Percentiles rank a stretch among this genome's conserved stretches.
Conservation (phyloP, 441 rosid genomes). For the Pelargonium cotyledonis region DNA sequence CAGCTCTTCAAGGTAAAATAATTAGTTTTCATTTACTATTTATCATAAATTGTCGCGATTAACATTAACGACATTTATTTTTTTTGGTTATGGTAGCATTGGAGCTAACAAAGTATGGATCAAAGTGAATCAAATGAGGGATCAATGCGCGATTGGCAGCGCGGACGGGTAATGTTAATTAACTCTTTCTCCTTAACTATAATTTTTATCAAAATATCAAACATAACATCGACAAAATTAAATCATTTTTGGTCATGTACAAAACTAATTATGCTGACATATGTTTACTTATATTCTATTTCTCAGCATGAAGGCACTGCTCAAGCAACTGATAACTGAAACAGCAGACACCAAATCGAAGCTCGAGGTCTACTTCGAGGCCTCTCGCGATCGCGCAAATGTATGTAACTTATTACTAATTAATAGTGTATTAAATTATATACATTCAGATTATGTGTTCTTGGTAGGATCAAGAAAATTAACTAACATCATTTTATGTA, state of each 20-base stretch:
- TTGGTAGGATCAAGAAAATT: too few species aligned
- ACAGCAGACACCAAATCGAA: background rate
- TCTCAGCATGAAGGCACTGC: background rate
- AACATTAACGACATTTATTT: background rate
- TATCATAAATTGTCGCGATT: background rate
- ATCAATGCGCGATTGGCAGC: background rate
- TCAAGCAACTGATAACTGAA: background rate
- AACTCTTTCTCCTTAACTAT: background rate
- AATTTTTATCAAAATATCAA: background rate
- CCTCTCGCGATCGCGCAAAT: background rate
- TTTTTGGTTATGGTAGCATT: background rate
- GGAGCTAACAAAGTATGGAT: background rate
- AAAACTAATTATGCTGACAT: too few species aligned
- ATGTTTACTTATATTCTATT: too few species aligned
- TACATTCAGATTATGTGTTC: too few species aligned
- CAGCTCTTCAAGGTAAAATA: slow-evolving; percentile 2
- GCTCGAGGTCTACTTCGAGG: background rate
- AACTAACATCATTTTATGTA: too few species aligned
- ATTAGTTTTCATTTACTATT: background rate
- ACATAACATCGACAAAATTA: background rate
- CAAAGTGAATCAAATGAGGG: background rate
- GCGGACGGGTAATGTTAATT: background rate
- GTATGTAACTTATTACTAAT: too few species aligned
- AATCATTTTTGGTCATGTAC: too few species aligned
- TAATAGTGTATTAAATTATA: too few species aligned